These are phyloP conservation scores for Furculomyces boomerangus DNA, from an alignment of 371 early-diverging fungal species.

Conservation along the genomic window DNA sequence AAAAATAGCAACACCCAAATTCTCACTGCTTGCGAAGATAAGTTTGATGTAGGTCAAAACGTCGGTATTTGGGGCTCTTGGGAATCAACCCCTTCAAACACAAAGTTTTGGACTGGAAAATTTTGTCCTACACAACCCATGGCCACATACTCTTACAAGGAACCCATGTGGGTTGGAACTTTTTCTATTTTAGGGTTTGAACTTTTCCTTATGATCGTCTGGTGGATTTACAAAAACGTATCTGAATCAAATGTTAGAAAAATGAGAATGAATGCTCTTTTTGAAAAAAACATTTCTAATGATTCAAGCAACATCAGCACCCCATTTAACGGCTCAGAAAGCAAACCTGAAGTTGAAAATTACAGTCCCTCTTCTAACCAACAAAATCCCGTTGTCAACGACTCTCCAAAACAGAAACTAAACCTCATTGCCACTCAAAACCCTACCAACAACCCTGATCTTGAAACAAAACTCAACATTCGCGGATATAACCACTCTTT, in stretches of 20 bases:
- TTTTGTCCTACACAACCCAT: slow-evolving; percentile 28
- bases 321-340: neutral
- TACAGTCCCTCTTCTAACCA: neutral
- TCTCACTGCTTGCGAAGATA: slow-evolving; percentile 2
- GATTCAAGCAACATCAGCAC: no score
- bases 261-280: neutral
- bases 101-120: neutral
- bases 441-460: neutral
- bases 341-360: neutral
- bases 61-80: slow-evolving; percentile 10
- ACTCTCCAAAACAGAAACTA: neutral
- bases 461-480: slow-evolving; percentile 18
- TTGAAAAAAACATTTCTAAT: no score
- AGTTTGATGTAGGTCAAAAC: slow-evolving; percentile 1
- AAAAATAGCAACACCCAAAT: slow-evolving; percentile 7
- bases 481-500: slow-evolving; percentile 34
- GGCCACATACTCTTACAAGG: slow-evolving; percentile 31
- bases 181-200: slow-evolving; percentile 18
- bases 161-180: slow-evolving; percentile 39
- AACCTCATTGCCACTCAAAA: neutral
- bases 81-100: neutral
- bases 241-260: neutral
- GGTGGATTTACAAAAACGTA: neutral
- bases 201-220: neutral
- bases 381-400: neutral